Base-by-base conservation (phyloP, 1,284 basidiomycete species). In the Irpex lacteus region DNA sequence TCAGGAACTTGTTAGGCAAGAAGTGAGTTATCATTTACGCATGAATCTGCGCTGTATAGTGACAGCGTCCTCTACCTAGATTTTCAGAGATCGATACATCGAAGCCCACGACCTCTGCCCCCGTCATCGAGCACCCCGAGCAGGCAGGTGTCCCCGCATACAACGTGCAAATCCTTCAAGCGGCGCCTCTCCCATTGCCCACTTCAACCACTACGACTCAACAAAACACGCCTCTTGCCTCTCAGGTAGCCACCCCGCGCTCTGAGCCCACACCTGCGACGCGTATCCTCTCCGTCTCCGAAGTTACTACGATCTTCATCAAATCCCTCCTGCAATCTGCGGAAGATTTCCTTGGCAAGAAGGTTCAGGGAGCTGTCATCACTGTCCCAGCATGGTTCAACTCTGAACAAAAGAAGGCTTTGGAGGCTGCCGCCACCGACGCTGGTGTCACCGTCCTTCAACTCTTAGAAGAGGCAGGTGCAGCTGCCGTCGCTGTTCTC, bases 1-100 rank as follows among this genome's bases (percentile, higher is more conserved):
- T 99, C 83, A 85, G 96, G 59, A 96, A 98, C 77, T 82, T 98
- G 8, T 83, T 99, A 49, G 97, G 98, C 60, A 95, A 95, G 82
- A 95, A 88, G 91, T 95, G 63, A 38, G 84, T 78, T 11, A 3
- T 26, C 37, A 36, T 21, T 26, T 32, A 59, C 19, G 0, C 47
- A 13, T n/a, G n/a, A 53, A n/a, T 53, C 21, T 3, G 19, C 52
- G 19, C 52, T n/a, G 15, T 2, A 13, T 3, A n/a, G 26, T 26
- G 19, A 53, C 52, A 3, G 52, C n/a, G 19, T 26, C 15, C 60
- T 19, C 21, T 47, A 9, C 66, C 26, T 26, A 92, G 90, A 72
- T 94, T 91, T 76, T 89, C 89, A 40, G 89, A 93, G 69, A 82
- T 94, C 63, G 78, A 85, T n/a, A 82, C 84, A 69, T 82, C 84